Evolutionary conservation across 768 basidiomycete species (phyloP).

Genomic region (Trametes cinnabarina): DNA sequence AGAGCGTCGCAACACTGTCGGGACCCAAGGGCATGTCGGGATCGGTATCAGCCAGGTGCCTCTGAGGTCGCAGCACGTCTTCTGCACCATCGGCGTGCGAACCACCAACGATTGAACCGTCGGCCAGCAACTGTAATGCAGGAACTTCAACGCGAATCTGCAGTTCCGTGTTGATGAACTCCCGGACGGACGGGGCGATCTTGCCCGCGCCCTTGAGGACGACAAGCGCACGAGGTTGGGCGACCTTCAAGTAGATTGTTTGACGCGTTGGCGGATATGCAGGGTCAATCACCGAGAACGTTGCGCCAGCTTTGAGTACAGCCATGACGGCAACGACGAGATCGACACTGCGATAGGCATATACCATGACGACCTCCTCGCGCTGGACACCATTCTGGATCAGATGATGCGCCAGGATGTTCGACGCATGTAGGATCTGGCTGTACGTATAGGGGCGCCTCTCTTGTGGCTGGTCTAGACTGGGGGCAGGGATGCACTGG

Average conservation of each 20-base stretch:
- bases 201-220: constrained; percentile 88
- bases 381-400: constrained; percentile 81
- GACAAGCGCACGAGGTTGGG: constrained; percentile 86
- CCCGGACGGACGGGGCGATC: constrained; percentile 76
- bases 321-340: constrained; percentile 97
- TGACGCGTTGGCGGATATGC: constrained; percentile 94
- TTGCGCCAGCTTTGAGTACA: constrained; percentile 91
- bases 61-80: constrained; percentile 63
- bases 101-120: constrained; percentile 70
- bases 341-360: constrained; percentile 94
- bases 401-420: constrained; percentile 88
- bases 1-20: constrained; percentile 90
- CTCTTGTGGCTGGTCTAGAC: constrained; percentile 45
- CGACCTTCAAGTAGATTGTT: constrained; percentile 89
- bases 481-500: constrained; percentile 57
- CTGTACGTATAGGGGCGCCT: constrained; percentile 70
- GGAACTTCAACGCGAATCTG: constrained; percentile 90
- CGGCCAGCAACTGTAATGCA: constrained; percentile 70
- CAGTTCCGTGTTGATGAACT: constrained; percentile 75
- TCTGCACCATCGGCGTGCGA: constrained; percentile 30
- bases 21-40: constrained; percentile 88
- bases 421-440: constrained; percentile 79
- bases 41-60: constrained; percentile 60
- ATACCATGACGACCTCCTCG: constrained; percentile 98
- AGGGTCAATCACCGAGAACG: constrained; percentile 97